phyloP scores from a whole-genome alignment of 768 basidiomycete species.

The Phlegmacium glaucopus region DNA sequence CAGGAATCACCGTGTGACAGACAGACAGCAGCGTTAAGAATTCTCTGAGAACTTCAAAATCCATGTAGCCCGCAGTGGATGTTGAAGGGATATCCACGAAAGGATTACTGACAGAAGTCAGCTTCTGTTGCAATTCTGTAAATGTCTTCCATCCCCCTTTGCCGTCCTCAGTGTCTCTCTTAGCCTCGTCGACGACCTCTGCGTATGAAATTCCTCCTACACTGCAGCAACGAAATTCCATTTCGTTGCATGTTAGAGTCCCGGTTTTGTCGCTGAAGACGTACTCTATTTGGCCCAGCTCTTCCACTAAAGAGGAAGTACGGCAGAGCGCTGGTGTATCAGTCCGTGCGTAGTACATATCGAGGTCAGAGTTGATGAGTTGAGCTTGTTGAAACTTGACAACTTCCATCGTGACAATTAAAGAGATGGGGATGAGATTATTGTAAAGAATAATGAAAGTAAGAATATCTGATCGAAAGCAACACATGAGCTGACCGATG shows the following conservation, averaged over 20 bases:
- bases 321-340: constrained; percentile 97
- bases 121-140: constrained; percentile 57
- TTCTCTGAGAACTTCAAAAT: constrained; percentile 58
- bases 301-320: constrained; percentile 98
- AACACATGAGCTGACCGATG: constrained; percentile 11
- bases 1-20: constrained; percentile 98
- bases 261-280: constrained; percentile 96
- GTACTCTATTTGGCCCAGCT: constrained; percentile 96
- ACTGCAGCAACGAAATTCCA: constrained; percentile 93
- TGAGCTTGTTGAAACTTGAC: constrained; percentile 98
- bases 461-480: constrained; percentile 67
- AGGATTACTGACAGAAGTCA: constrained; percentile 54
- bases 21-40: constrained; percentile 86
- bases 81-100: constrained; percentile 49
- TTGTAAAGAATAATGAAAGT: constrained; percentile 99
- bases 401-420: constrained; percentile 99
- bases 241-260: constrained; percentile 94
- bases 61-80: constrained; percentile 32
- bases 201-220: constrained; percentile 89
- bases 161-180: constrained; percentile 57
- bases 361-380: constrained; percentile 94
- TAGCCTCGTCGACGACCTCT: constrained; percentile 85
- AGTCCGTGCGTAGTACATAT: constrained; percentile 96
- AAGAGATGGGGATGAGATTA: constrained; percentile 97
- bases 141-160: constrained; percentile 78